Percentiles rank a stretch among this genome's conserved stretches.
These are phyloP conservation scores for Carex myosuroides DNA, from an alignment of 176 grass and related monocot species.

Conservation along the genomic window DNA sequence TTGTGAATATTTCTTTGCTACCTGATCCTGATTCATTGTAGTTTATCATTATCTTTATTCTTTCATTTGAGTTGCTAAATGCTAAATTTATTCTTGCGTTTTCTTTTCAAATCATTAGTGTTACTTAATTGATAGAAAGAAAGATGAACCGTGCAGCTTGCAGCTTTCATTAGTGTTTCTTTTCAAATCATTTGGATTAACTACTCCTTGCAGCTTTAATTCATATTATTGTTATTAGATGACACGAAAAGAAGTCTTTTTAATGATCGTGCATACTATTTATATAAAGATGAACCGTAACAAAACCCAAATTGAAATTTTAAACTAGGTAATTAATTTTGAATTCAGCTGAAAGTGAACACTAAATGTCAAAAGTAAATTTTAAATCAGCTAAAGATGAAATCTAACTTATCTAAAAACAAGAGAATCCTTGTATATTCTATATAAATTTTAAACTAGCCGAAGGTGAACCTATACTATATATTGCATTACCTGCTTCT, in stretches of 20 bases:
- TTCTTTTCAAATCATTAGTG: not conserved
- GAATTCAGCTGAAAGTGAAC: no score
- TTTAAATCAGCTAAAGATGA: not conserved
- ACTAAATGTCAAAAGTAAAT: not conserved
- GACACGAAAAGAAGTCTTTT: not conserved
- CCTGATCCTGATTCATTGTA: slow-evolving; percentile 4
- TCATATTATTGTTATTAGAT: not conserved
- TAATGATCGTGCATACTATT: not conserved
- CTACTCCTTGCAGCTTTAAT: not conserved
- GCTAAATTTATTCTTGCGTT: not conserved
- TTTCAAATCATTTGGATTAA: no score
- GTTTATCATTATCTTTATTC: slow-evolving; percentile 11
- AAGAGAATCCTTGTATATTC: not conserved
- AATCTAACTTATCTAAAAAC: not conserved
- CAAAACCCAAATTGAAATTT: not conserved
- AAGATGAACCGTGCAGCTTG: not conserved
- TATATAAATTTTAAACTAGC: not conserved
- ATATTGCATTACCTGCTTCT: no score
- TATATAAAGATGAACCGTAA: not conserved
- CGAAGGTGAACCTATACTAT: not conserved
- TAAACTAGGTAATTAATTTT: not conserved
- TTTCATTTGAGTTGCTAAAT: not conserved
- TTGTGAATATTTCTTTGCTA: slow-evolving; percentile 58
- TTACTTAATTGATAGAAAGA: not conserved
- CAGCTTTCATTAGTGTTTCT: not conserved